A percentile compares a stretch with the other conserved stretches of the same genome.
Conservation (phyloP, 768 basidiomycete species). For the Lentinula aciculospora region DNA sequence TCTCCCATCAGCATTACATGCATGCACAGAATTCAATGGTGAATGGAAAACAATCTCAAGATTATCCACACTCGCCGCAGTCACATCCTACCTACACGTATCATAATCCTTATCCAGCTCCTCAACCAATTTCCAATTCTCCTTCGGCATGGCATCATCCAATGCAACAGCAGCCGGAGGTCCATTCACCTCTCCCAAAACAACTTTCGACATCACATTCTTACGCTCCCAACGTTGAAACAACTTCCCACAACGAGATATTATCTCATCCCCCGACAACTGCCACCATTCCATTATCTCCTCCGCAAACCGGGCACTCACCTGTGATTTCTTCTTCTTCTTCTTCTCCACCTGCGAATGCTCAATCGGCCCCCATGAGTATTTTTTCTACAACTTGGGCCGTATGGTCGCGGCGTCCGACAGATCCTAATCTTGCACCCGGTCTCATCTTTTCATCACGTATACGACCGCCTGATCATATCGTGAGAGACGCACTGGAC, state of each 20-base stretch:
- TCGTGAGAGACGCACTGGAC: constrained; percentile 57
- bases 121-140: not conserved
- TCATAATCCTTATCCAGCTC: not conserved
- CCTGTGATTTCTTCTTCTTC: too few relatives aligned
- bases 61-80: not conserved
- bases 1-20: not conserved
- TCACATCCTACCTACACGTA: not conserved
- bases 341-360: not conserved
- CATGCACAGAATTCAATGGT: not conserved
- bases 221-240: not conserved
- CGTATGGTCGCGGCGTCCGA: constrained; percentile 70
- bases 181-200: not conserved
- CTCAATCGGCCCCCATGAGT: not conserved
- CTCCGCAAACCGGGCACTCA: not conserved
- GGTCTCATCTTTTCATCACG: constrained; percentile 65
- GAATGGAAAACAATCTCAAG: not conserved
- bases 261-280: not conserved
- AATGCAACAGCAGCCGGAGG: not conserved
- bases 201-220: not conserved
- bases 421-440: constrained; percentile 57
- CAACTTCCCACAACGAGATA: not conserved
- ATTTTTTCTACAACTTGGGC: constrained; percentile 33
- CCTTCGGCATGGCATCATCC: not conserved
- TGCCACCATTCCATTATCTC: not conserved
- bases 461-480: constrained; percentile 55